A percentile compares a stretch with the other conserved stretches of the same genome.
Conservation (phyloP, 352 stramenopile genomes). For the Heterotrichella gracilis region DNA sequence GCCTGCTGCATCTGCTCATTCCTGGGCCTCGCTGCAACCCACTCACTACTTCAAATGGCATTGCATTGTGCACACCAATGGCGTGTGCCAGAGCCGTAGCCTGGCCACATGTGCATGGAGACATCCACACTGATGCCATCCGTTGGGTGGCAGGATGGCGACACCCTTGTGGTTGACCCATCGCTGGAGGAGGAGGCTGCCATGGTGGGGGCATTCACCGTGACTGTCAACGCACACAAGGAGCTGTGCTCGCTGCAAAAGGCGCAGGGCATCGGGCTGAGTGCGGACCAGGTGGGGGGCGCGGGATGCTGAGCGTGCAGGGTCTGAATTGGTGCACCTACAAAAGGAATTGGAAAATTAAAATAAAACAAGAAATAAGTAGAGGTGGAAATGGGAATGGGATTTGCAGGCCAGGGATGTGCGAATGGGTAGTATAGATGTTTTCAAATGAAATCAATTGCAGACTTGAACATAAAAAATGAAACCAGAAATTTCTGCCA, state of each 20-base stretch:
- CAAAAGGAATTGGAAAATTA: neutral
- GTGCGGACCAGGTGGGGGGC: neutral
- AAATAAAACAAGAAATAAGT: neutral
- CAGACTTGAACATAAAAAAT: too few relatives aligned
- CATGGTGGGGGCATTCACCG: conserved; percentile 37
- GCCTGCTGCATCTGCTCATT: too few relatives aligned
- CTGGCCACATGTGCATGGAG: neutral
- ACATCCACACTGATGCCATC: conserved; percentile 20
- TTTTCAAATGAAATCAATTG: neutral
- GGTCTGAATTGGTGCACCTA: neutral
- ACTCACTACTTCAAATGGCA: too few relatives aligned
- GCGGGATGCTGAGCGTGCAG: conserved; percentile 11
- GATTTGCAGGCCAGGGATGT: neutral
- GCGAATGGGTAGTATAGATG: neutral
- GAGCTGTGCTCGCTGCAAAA: conserved; percentile 52
- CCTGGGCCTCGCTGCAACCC: too few relatives aligned
- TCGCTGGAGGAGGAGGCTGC: conserved; percentile 47
- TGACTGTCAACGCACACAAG: conserved; percentile 54
- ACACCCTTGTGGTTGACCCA: conserved; percentile 43
- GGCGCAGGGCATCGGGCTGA: conserved; percentile 29
- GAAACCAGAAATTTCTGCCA: too few relatives aligned
- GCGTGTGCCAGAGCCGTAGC: conserved; percentile 13
- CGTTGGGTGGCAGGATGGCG: conserved; percentile 14
- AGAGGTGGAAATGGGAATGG: neutral
- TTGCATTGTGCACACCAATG: neutral